phyloP scores from a whole-genome alignment of 208 protist genomes.

The Phytomonas francai region DNA sequence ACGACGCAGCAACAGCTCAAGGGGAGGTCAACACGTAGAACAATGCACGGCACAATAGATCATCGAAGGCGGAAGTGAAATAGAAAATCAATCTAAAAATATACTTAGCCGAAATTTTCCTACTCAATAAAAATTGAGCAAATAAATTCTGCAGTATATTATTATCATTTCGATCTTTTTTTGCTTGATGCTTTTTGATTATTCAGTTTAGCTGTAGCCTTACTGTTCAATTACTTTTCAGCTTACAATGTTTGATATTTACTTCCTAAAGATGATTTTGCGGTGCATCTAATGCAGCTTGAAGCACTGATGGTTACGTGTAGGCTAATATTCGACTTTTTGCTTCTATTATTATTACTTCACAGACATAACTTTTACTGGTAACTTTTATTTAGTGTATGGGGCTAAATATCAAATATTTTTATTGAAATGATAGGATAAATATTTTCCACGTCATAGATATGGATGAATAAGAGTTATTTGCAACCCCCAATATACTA shows the following conservation, averaged over 20 bases:
- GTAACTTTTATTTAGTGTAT: neutral
- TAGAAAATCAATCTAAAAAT: neutral
- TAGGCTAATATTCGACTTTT: neutral
- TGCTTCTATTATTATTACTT: neutral
- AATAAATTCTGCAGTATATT: neutral
- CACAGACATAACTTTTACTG: neutral
- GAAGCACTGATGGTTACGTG: neutral
- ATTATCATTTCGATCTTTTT: neutral
- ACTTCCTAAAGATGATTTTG: constrained; percentile 5
- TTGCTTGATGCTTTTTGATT: neutral
- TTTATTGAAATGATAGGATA: neutral
- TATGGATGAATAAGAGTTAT: neutral
- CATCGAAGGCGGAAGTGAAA: neutral
- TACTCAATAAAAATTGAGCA: neutral
- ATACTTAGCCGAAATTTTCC: neutral
- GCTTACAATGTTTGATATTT: neutral
- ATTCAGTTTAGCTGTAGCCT: neutral
- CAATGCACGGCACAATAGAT: neutral
- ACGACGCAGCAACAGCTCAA: constrained; percentile 3
- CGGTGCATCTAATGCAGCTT: neutral
- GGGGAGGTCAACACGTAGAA: neutral
- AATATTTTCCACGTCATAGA: neutral
- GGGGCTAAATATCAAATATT: neutral
- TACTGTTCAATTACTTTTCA: constrained; percentile 1
- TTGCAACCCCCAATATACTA: neutral